Conservation (phyloP, 1,139 yeast genomes). For the Taphrina pruni region DNA sequence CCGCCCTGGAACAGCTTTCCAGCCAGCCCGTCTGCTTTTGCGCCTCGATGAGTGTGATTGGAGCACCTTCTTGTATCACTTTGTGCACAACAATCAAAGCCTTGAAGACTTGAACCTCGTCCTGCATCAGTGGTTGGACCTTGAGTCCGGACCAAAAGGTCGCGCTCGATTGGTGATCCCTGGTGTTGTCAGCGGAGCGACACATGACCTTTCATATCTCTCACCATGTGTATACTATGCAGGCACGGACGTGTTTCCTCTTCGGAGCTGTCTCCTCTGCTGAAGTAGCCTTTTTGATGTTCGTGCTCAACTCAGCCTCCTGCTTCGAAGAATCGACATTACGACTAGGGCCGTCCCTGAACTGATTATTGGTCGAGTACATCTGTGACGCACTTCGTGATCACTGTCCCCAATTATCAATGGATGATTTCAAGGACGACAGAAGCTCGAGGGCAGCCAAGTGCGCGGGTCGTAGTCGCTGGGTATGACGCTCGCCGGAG, state of each 20-base stretch:
- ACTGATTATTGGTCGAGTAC: constrained; percentile 39
- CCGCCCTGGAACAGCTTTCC: constrained; percentile 58
- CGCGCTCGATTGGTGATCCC: constrained; percentile 90
- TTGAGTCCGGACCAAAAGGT: constrained; percentile 88
- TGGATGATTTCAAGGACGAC: too few species aligned
- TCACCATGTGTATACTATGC: constrained; percentile 40
- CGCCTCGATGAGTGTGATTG: constrained; percentile 80
- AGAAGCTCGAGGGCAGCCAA: too few species aligned
- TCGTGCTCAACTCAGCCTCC: constrained; percentile 56
- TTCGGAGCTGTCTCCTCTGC: constrained; percentile 91
- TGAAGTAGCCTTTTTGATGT: constrained; percentile 85
- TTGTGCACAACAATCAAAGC: constrained; percentile 88
- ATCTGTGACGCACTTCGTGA: neutral
- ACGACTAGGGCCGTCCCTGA: constrained; percentile 39
- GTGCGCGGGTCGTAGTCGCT: neutral
- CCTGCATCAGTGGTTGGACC: constrained; percentile 77
- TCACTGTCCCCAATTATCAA: too few species aligned
- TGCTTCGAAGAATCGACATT: constrained; percentile 38
- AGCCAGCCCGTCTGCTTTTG: constrained; percentile 73
- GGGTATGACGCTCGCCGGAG: neutral
- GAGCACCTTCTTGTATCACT: constrained; percentile 96
- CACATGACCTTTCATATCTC: neutral
- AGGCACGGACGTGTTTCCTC: constrained; percentile 77
- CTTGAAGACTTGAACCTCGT: constrained; percentile 84
- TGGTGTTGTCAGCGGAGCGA: constrained; percentile 61